phyloP scores from a whole-genome alignment of 208 protist species.

The Trichomonas vaginalis region DNA sequence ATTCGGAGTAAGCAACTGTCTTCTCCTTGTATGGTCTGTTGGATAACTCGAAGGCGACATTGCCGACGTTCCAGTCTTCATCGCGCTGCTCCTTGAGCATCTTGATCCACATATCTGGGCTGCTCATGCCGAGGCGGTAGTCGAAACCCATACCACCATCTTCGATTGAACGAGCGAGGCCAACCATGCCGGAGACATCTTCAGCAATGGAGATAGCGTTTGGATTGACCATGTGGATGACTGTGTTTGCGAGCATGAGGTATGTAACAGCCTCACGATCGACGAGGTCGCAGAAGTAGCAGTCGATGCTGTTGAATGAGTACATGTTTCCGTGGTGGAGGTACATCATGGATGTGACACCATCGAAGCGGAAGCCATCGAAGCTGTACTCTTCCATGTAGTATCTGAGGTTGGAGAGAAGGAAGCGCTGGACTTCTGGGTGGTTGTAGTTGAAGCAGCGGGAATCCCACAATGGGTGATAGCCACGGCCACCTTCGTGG shows the following conservation, averaged over 20 bases:
- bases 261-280: slow-evolving; percentile 57
- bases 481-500: slow-evolving; percentile 33
- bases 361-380: slow-evolving; percentile 75
- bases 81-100: slow-evolving; percentile 48
- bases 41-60: slow-evolving; percentile 48
- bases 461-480: slow-evolving; percentile 41
- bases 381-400: slow-evolving; percentile 51
- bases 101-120: slow-evolving; percentile 66
- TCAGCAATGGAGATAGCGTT: slow-evolving; percentile 34
- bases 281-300: slow-evolving; percentile 55
- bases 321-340: slow-evolving; percentile 47
- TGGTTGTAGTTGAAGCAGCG: slow-evolving; percentile 63
- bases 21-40: slow-evolving; percentile 57
- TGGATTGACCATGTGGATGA: slow-evolving; percentile 18
- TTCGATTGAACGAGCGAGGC: slow-evolving; percentile 48
- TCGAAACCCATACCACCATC: slow-evolving; percentile 72
- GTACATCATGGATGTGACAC: slow-evolving; percentile 69
- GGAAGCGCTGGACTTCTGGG: slow-evolving; percentile 54
- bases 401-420: slow-evolving; percentile 20
- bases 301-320: slow-evolving; percentile 32
- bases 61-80: slow-evolving; percentile 55
- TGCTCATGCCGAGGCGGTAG: slow-evolving; percentile 58
- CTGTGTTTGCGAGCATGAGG: slow-evolving; percentile 44
- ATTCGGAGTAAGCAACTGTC: slow-evolving; percentile 61
- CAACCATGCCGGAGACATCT: slow-evolving; percentile 53